Conservation (phyloP, 495 filamentous ascomycete species). For the Daldinia concentrica region DNA sequence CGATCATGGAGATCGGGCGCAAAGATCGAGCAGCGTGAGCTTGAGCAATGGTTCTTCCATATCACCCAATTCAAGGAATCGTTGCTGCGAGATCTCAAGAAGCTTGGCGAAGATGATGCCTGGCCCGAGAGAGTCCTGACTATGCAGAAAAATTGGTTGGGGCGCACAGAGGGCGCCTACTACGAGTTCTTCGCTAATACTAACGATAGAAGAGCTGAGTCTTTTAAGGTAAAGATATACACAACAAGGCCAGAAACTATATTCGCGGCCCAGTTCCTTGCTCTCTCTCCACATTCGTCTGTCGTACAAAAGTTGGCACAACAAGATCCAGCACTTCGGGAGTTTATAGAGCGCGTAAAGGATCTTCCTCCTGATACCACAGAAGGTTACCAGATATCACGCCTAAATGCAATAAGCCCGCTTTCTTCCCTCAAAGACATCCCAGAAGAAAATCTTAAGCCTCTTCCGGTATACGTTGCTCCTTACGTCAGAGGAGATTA, state of each 20-base stretch:
- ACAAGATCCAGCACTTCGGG: constrained; percentile 65
- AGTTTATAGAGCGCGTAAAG: constrained; percentile 71
- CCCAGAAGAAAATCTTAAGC: constrained; percentile 57
- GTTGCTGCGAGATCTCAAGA: constrained; percentile 76
- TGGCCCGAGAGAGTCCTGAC: constrained; percentile 86
- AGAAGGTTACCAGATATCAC: constrained; percentile 71
- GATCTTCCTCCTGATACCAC: constrained; percentile 75
- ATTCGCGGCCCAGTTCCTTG: constrained; percentile 84
- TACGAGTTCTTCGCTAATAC: constrained; percentile 67
- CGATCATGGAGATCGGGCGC: constrained; percentile 89
- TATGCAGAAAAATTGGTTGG: constrained; percentile 92
- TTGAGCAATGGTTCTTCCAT: constrained; percentile 91
- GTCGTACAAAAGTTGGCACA: constrained; percentile 70
- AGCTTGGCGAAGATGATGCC: constrained; percentile 64
- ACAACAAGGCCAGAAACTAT: constrained; percentile 87
- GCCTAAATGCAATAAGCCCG: constrained; percentile 72
- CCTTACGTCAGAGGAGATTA: constrained; percentile 90
- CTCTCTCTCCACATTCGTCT: constrained; percentile 76
- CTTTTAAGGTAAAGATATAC: constrained; percentile 67
- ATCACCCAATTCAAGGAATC: constrained; percentile 81
- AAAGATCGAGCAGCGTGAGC: constrained; percentile 77
- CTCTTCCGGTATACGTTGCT: constrained; percentile 79
- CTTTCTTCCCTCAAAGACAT: constrained; percentile 64
- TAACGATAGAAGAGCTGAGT: constrained; percentile 52
- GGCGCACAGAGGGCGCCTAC: constrained; percentile 75